phyloP scores from a whole-genome alignment of 2,329 filamentous ascomycete genomes.

The Lojkania enalia region DNA sequence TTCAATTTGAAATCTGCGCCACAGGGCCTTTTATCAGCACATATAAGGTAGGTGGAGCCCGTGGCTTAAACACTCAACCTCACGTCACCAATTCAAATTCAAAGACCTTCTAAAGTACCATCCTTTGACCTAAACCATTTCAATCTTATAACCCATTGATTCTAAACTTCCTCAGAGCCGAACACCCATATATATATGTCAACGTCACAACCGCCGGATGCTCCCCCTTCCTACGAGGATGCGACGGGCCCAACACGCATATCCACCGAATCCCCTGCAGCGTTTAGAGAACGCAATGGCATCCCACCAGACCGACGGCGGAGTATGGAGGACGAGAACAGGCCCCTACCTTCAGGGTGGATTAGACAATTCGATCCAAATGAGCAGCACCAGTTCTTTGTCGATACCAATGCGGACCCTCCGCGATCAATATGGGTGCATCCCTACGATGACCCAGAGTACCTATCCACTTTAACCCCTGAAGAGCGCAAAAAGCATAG shows the following conservation, averaged over 20 bases:
- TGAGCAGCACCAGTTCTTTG: conserved; percentile 64
- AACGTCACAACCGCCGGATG: conserved; percentile 28
- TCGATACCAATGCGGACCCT: conserved; percentile 59
- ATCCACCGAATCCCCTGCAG: conserved; percentile 35
- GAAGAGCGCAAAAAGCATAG: conserved; percentile 55
- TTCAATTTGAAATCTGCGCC: neutral
- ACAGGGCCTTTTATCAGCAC: neutral
- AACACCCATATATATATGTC: conserved; percentile 18
- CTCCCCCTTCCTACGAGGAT: conserved; percentile 40
- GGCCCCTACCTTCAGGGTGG: conserved; percentile 61
- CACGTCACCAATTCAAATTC: neutral
- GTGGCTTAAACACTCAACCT: neutral
- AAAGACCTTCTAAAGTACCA: too few species aligned
- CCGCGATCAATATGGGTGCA: conserved; percentile 65
- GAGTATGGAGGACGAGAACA: conserved; percentile 65
- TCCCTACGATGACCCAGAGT: conserved; percentile 62
- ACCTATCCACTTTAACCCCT: conserved; percentile 52
- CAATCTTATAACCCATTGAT: neutral
- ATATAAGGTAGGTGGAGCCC: neutral
- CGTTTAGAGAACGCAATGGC: conserved; percentile 51
- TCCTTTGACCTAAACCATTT: too few species aligned
- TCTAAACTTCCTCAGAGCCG: neutral
- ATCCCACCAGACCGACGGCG: conserved; percentile 58
- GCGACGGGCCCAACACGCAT: conserved; percentile 30
- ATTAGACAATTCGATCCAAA: conserved; percentile 59